Conservation (phyloP, 2,329 filamentous ascomycete species). For the Neodidymelliopsis sp. region DNA sequence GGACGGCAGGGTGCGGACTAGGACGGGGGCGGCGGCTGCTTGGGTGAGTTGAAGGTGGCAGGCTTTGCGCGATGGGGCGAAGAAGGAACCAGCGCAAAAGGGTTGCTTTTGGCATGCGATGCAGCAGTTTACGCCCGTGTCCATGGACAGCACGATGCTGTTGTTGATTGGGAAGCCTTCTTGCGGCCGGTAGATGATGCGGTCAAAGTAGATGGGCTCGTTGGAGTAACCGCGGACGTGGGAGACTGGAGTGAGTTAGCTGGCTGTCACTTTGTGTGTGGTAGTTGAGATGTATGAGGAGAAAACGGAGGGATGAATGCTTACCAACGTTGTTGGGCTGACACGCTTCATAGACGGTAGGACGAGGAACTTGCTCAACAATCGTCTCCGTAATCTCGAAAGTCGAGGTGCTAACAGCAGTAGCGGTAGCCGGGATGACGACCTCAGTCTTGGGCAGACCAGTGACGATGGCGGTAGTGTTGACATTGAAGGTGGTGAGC, state of each 20-base stretch:
- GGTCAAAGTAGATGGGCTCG: constrained; percentile 28
- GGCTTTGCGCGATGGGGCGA: constrained; percentile 22
- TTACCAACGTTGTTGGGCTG: constrained; percentile 35
- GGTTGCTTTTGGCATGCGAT: constrained; percentile 35
- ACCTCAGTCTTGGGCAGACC: constrained; percentile 20
- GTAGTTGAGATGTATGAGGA: not conserved
- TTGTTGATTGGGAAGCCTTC: constrained; percentile 35
- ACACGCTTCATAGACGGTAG: constrained; percentile 34
- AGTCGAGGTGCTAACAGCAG: constrained; percentile 24
- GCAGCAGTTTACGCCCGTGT: constrained; percentile 28
- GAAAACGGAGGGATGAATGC: not conserved
- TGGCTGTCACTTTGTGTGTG: too few species aligned
- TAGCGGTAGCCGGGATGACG: constrained; percentile 20
- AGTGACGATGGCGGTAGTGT: constrained; percentile 20
- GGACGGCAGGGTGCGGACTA: constrained; percentile 3
- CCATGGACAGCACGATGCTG: constrained; percentile 26
- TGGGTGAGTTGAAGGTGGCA: constrained; percentile 37
- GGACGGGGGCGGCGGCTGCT: constrained; percentile 14
- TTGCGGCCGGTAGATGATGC: constrained; percentile 27
- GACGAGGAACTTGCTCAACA: constrained; percentile 14
- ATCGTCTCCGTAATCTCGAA: constrained; percentile 27
- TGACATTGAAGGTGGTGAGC: constrained; percentile 19
- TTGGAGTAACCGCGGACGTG: constrained; percentile 24
- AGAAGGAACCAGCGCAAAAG: constrained; percentile 38
- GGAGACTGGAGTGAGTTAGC: constrained; percentile 23